Percentiles rank a stretch among this genome's conserved stretches.
Conservation (phyloP, 2,329 filamentous ascomycete species). For the Metarhizium robertsii region DNA sequence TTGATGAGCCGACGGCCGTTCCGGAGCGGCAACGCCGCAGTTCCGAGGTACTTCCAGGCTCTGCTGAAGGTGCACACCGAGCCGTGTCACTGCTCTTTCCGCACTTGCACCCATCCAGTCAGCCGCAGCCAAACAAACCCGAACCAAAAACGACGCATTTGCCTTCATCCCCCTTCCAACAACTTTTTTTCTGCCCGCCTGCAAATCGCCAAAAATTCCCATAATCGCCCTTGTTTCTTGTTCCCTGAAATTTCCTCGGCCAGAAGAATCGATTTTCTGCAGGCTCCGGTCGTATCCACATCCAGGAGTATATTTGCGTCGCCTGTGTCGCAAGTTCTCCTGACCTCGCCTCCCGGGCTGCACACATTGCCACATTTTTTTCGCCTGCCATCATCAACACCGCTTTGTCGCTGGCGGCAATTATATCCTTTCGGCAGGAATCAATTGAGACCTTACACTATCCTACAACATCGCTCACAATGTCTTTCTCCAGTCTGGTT, state of each 20-base stretch:
- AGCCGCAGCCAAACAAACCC: neutral
- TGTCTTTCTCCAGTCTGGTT: constrained; percentile 61
- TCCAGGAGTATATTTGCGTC: neutral
- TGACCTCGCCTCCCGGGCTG: neutral
- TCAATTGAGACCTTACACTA: neutral
- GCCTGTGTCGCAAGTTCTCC: constrained; percentile 3
- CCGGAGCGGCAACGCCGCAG: neutral
- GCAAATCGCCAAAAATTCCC: too few species aligned
- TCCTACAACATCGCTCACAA: constrained; percentile 17
- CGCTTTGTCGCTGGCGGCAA: neutral
- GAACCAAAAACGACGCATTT: neutral
- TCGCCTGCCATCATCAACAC: too few species aligned
- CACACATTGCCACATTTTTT: neutral
- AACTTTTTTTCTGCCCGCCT: neutral
- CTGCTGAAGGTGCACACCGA: neutral
- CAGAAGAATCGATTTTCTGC: neutral
- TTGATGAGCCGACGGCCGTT: neutral
- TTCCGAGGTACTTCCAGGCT: neutral
- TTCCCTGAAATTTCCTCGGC: neutral
- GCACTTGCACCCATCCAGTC: neutral
- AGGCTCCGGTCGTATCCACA: neutral
- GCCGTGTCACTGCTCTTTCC: neutral
- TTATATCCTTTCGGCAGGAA: neutral
- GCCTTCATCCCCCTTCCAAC: neutral
- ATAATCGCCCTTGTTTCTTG: neutral